Conservation (phyloP, 2,329 filamentous ascomycete species). For the Exophiala alcalophila region DNA sequence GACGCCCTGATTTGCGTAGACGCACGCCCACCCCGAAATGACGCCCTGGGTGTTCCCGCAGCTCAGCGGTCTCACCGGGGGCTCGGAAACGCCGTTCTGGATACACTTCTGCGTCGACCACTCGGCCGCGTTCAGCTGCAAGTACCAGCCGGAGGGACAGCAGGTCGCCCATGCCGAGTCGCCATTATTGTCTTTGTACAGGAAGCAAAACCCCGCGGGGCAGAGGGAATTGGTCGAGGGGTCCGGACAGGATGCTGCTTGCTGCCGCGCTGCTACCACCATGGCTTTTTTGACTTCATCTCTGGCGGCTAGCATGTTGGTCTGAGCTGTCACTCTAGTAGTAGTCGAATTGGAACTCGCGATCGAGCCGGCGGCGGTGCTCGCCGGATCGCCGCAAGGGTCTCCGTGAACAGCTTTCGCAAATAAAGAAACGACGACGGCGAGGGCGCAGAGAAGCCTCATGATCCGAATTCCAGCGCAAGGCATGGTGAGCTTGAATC, state of each 20-base stretch:
- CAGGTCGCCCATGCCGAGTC: conserved; percentile 21
- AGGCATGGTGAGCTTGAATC: too few relatives aligned
- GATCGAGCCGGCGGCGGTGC: too few relatives aligned
- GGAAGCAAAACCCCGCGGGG: conserved; percentile 19
- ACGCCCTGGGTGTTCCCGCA: conserved; percentile 17
- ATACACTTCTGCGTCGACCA: conserved; percentile 24
- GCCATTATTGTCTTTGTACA: conserved; percentile 11
- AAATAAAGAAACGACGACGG: conserved; percentile 1
- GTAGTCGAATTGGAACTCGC: too few relatives aligned
- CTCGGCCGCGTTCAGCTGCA: conserved; percentile 14
- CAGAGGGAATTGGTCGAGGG: conserved; percentile 18
- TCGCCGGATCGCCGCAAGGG: too few relatives aligned
- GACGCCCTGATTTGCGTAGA: conserved; percentile 17
- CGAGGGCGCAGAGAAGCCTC: not conserved
- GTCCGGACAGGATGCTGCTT: conserved; percentile 17
- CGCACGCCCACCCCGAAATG: conserved; percentile 24
- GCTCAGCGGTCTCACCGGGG: conserved; percentile 17
- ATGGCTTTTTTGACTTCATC: not conserved
- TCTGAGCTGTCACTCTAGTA: conserved; percentile 1
- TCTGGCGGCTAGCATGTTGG: not conserved
- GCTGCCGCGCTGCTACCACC: conserved; percentile 10
- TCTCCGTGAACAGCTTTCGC: conserved; percentile 2
- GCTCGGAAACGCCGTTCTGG: conserved; percentile 7
- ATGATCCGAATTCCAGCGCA: not conserved
- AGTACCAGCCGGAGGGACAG: conserved; percentile 19